Evolutionary conservation across 331 rosid genomes (phyloP).

Genomic region (Quercus tomentella): DNA sequence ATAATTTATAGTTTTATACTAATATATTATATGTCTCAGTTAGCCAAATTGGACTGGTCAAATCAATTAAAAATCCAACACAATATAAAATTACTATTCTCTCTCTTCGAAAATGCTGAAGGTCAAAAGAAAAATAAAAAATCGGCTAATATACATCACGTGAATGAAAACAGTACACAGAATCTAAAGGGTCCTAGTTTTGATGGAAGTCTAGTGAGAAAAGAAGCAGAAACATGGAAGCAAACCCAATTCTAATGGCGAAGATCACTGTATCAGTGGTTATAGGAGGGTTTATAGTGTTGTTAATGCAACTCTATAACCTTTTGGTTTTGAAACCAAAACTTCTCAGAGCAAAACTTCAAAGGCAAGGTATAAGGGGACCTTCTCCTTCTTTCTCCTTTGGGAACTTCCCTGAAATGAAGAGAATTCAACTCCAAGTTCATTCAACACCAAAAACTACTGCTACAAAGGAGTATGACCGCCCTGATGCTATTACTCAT

Average conservation of each 20-base stretch:
- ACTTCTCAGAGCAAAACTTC: constrained; percentile 50
- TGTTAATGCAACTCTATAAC: constrained; percentile 19
- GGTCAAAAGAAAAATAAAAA: no score
- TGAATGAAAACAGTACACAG: no score
- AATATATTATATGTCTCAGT: no score
- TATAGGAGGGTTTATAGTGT: constrained; percentile 26
- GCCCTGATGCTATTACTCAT: constrained; percentile 25
- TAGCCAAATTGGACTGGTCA: no score
- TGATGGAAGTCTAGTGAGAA: no score
- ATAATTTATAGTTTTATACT: no score
- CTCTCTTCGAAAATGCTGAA: no score
- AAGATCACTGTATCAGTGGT: constrained; percentile 15
- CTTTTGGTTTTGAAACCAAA: constrained; percentile 31
- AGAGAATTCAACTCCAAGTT: constrained; percentile 26
- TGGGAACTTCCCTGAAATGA: constrained; percentile 60
- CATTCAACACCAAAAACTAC: background rate
- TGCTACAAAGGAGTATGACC: background rate
- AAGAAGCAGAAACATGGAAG: background rate
- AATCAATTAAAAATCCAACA: no score
- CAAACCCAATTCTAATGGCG: background rate
- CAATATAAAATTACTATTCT: no score
- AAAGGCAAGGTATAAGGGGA: constrained; percentile 56
- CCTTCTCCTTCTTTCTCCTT: constrained; percentile 49
- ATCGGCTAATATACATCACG: no score
- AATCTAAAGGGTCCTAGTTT: background rate